phyloP scores from a whole-genome alignment of 495 filamentous ascomycete species.

The Neurospora tetraspora region DNA sequence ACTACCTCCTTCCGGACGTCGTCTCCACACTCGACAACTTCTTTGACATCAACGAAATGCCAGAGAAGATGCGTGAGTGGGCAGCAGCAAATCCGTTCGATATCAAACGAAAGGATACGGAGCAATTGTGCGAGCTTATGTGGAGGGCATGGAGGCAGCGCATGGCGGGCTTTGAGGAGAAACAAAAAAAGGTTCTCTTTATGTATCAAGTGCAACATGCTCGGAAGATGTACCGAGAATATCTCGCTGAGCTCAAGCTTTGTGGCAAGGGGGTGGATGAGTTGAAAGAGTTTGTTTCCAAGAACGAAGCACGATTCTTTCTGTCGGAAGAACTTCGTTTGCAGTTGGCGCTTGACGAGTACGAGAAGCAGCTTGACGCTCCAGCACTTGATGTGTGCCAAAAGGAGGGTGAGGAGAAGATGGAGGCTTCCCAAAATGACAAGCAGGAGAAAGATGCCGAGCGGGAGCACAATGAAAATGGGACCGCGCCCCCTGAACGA shows the following conservation, averaged over 20 bases:
- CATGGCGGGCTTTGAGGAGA: neutral
- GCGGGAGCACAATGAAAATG: neutral
- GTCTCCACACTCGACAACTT: neutral
- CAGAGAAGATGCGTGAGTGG: neutral
- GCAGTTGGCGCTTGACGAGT: neutral
- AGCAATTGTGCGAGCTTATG: neutral
- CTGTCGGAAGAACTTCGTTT: neutral
- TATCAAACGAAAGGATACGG: neutral
- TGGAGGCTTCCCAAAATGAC: neutral
- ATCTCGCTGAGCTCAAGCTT: neutral
- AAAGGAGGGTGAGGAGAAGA: neutral
- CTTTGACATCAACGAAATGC: neutral
- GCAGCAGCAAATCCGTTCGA: neutral
- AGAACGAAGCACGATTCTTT: neutral
- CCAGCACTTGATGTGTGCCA: neutral
- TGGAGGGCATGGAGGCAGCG: neutral
- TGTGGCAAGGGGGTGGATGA: neutral
- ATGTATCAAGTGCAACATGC: neutral
- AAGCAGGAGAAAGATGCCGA: neutral
- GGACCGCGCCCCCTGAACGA: neutral
- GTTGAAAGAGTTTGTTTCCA: neutral
- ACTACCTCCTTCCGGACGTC: neutral
- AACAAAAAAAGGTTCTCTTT: neutral
- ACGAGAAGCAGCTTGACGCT: neutral
- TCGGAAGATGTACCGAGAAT: neutral